A percentile compares a stretch with the other conserved stretches of the same genome.
phyloP scores from a whole-genome alignment of 139 green algal species.

The Choricystis sp. region DNA sequence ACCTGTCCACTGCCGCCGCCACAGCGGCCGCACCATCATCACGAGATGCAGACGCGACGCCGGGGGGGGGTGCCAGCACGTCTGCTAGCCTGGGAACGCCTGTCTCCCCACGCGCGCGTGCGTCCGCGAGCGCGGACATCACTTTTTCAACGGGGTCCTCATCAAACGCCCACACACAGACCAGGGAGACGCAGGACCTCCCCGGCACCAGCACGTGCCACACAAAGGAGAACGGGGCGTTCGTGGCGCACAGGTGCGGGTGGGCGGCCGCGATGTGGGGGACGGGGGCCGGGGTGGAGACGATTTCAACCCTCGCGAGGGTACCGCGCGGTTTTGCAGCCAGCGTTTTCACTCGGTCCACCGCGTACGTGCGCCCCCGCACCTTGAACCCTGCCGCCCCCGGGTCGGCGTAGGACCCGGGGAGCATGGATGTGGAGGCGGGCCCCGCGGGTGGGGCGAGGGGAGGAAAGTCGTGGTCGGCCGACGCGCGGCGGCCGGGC shows the following conservation, averaged over 20 bases:
- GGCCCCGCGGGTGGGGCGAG: background rate
- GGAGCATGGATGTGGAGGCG: background rate
- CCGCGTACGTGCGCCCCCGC: background rate
- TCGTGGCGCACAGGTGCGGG: constrained; percentile 9
- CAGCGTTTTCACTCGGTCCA: constrained; percentile 23
- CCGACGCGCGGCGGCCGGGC: too few species aligned
- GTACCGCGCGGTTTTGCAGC: constrained; percentile 17
- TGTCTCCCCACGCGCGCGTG: too few species aligned
- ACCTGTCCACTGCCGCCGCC: background rate
- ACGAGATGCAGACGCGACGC: too few species aligned
- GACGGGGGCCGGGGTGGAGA: constrained; percentile 13
- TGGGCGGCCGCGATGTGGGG: constrained; percentile 20
- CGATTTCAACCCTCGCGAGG: constrained; percentile 15
- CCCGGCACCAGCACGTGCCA: constrained; percentile 26
- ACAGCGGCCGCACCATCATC: too few species aligned
- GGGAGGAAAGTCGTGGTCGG: background rate
- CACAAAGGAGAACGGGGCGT: constrained; percentile 25
- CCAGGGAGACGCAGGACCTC: constrained; percentile 7
- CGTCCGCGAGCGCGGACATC: too few species aligned
- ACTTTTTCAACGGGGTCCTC: too few species aligned
- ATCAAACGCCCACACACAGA: constrained; percentile 11
- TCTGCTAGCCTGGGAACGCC: too few species aligned
- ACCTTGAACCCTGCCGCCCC: constrained; percentile 17
- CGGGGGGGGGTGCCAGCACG: too few species aligned
- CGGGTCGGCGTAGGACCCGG: constrained; percentile 1